Evolutionary conservation across 441 rosid genomes (phyloP), one percentile per base, ranked within the genome.

Genomic region (Arabidopsis hybrid): DNA sequence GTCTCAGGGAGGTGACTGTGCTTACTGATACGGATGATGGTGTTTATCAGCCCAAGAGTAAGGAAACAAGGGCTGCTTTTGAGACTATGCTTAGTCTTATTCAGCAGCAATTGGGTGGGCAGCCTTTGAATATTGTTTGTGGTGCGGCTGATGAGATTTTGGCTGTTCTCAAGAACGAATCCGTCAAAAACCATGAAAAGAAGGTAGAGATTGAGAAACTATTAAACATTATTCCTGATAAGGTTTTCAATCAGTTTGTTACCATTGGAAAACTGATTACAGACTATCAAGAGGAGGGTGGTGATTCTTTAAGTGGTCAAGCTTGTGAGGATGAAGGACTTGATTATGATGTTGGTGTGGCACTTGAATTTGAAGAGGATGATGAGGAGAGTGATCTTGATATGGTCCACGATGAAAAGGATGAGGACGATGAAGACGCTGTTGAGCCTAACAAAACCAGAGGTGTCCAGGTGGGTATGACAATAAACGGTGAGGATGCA

Each of bases 131-230:
- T 83, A 85, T 95, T 55, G 90, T 86, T 70, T 83, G 89, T 26
- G 97, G 89, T 49, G 97, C 96, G 0, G 95, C 96, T 0, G 97
- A 95, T 83, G 99, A 92, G 89, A 89, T 95, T 67, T 78, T 92
- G 81, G 87, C 95, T 35, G 90, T 95, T 51, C 88, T 95, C 32
- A 91, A 92, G 88, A 92, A 92, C n/a, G 93, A 90, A 13, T n/a
- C 79, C 0, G 10, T 84, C 0, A 83, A 80, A 81, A 86, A 84
- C 53, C 81, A 85, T 10, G 94, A 92, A 6, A 92, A 95, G 86
- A 92, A 88, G 90, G 80, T 82, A 61, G 97, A 90, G 76, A 89
- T 94, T 49, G 94, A 88, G 87, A 92, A 88, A 78, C 46, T 95
- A 61, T 67, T 95, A 83, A 85, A 87, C 64, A 82, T 85, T 1